Base-by-base conservation (phyloP, 306 rosid genomes). In the Urtica urens region DNA sequence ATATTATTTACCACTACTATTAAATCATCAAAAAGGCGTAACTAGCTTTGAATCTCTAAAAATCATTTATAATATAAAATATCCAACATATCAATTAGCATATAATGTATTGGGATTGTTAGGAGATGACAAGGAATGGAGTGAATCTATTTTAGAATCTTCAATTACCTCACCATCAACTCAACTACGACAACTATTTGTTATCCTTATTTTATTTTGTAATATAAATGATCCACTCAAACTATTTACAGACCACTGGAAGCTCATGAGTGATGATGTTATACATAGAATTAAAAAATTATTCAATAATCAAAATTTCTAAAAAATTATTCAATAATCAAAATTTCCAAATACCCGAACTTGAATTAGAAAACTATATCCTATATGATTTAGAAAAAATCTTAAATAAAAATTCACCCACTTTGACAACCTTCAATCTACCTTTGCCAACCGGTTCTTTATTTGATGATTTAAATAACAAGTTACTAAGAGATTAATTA, bases 51-150 rank as follows among this genome's bases (percentile, higher is more conserved):
- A 18, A 1, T 5, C 22, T 2, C 11, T 33, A 17, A 2, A 1
- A 30, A 51, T 42, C 18, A 7, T 51, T 6, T 10, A 51, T 5
- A 14, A 19, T 11, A 19, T 28, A 10, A 20, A 6, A 38, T 38
- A 38, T 38, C 17, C 43, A 7, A 38, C 17, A 38, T 12, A 38
- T 38, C 43, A 38, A 31, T 40, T 15, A 3, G 27, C 42, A 20
- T 31, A 28, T 31, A 1, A 14, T 11, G 28, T 42, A 1, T 12
- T 51, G 13, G 40, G 10, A 0, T 10, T 49, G 6, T 16, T 29
- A 18, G 39, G 25, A 8, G 55, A 49, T 49, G 39, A 49, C 31
- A 49, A 28, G 19, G 55, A 49, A 29, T 49, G 16, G 40, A 15
- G 12, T 16, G 20, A 28, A n/a, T 4, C 39, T 5, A 41, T 41